Base-by-base conservation (phyloP, 2,329 filamentous ascomycete genomes). In the Xylaria polymorpha region DNA sequence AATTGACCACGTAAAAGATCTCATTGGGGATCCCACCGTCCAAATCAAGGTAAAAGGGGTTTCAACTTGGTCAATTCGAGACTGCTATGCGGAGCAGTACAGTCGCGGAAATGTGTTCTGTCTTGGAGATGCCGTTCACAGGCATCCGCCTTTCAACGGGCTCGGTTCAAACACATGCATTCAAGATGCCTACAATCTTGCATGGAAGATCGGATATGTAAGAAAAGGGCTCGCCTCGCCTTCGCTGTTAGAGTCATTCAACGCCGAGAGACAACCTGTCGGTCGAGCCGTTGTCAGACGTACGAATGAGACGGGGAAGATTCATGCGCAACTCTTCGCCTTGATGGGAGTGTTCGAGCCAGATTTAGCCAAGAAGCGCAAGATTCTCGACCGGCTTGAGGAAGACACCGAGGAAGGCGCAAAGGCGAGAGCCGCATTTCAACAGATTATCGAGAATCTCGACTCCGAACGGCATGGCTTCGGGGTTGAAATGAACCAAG, bases 201-300 rank as follows among this genome's bases (percentile, higher is more conserved):
- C 68, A n/a, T 70, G 68, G 68, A 70, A 68, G 44, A 70, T 70
- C 14, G 68, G 61, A 25, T 70, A 68, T 53, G 58, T 70, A 29
- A 39, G 10, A 46, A 61, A 65, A 32, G 65, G 68, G 7, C 22
- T 68, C 18, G 68, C 68, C 18, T 64, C 61, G n/a, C 65, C 68
- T 15, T 64, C 51, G 18, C 53, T 70, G 12, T 37, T 70, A 22
- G 41, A 68, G 15, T 68, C 68, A 14, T 70, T 61, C 39, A 66
- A 35, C 20, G 66, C 57, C 1, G 65, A 70, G 44, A 64, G 68
- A 32, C 68, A 70, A 15, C 68, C 68, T 3, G 68, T 70, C 14
- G 68, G 68, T 20, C 68, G 18, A 53, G 65, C 50, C 44, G 68
- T 70, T 18, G 68, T 70, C 22, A 68, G 43, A n/a, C 60, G 65